Evolutionary conservation across 331 rosid species (phyloP).

Genomic region (Rhamnella rubrinervis): DNA sequence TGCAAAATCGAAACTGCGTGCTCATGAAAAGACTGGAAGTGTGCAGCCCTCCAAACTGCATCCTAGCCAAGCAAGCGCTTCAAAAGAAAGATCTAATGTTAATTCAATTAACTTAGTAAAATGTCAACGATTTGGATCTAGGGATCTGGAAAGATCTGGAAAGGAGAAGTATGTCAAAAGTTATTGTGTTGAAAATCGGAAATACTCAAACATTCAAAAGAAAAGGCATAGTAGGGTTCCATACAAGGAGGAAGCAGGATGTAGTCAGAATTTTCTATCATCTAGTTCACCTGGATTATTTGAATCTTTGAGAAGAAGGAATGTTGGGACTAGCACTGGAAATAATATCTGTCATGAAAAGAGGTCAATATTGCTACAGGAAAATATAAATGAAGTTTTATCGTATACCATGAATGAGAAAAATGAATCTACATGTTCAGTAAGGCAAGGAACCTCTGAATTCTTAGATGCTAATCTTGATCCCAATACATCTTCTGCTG

Average conservation of each 20-base stretch:
- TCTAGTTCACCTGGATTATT: conserved; percentile 26
- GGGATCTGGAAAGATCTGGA: conserved; percentile 10
- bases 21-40: conserved; percentile 27
- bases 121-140: conserved; percentile 24
- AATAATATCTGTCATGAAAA: conserved; percentile 17
- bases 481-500: conserved; percentile 21
- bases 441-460: conserved; percentile 17
- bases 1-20: conserved; percentile 39
- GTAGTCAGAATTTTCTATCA: conserved; percentile 20
- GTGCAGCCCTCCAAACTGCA: conserved; percentile 32
- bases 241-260: conserved; percentile 28
- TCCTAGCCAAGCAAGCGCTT: conserved; percentile 22
- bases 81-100: conserved; percentile 23
- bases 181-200: conserved; percentile 14
- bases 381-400: conserved; percentile 17
- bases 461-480: conserved; percentile 7
- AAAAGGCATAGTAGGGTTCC: conserved; percentile 23
- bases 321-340: conserved; percentile 6
- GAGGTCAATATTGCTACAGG: not conserved
- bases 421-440: conserved; percentile 11
- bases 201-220: conserved; percentile 24
- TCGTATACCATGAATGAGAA: conserved; percentile 1
- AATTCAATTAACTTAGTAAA: conserved; percentile 15
- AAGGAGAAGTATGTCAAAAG: conserved; percentile 28
- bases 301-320: conserved; percentile 23